phyloP scores from a whole-genome alignment of 148 eudicot genomes.

The Gaultheria prostrata region DNA sequence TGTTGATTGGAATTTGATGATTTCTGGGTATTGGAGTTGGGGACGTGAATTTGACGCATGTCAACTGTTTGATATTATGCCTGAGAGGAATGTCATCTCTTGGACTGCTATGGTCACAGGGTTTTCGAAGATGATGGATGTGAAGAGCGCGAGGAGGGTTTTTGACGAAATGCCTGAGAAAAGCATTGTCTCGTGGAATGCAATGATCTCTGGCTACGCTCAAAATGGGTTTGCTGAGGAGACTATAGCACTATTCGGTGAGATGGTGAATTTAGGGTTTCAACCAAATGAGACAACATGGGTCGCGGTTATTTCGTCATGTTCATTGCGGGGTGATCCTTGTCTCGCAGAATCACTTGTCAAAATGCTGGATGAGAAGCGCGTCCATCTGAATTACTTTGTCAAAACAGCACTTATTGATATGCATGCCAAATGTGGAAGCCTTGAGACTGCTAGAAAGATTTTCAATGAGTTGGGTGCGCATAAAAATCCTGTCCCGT shows the following conservation, averaged over 20 bases:
- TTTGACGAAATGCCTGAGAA: slow-evolving; percentile 59
- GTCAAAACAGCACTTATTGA: slow-evolving; percentile 60
- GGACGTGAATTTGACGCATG: slow-evolving; percentile 48
- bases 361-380: slow-evolving; percentile 39
- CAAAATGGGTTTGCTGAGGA: slow-evolving; percentile 49
- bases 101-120: slow-evolving; percentile 80
- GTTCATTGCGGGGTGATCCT: slow-evolving; percentile 50
- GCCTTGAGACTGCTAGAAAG: slow-evolving; percentile 36
- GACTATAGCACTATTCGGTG: slow-evolving; percentile 42
- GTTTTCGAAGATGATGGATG: slow-evolving; percentile 41
- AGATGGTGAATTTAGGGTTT: slow-evolving; percentile 43
- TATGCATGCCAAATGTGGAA: slow-evolving; percentile 61
- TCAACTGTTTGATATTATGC: slow-evolving; percentile 52
- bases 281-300: slow-evolving; percentile 55
- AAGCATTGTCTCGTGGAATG: slow-evolving; percentile 69
- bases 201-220: slow-evolving; percentile 59
- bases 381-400: slow-evolving; percentile 31
- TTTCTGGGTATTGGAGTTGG: slow-evolving; percentile 68
- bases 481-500: slow-evolving; percentile 33
- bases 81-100: slow-evolving; percentile 49
- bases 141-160: slow-evolving; percentile 50
- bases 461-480: slow-evolving; percentile 41
- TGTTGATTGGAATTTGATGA: slow-evolving; percentile 64
- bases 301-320: slow-evolving; percentile 48
- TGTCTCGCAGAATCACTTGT: slow-evolving; percentile 37